Percentiles rank a stretch among this genome's conserved stretches.
Evolutionary conservation across 176 grass and related monocot genomes (phyloP).

Genomic region (Dendrocalamus sinicus): DNA sequence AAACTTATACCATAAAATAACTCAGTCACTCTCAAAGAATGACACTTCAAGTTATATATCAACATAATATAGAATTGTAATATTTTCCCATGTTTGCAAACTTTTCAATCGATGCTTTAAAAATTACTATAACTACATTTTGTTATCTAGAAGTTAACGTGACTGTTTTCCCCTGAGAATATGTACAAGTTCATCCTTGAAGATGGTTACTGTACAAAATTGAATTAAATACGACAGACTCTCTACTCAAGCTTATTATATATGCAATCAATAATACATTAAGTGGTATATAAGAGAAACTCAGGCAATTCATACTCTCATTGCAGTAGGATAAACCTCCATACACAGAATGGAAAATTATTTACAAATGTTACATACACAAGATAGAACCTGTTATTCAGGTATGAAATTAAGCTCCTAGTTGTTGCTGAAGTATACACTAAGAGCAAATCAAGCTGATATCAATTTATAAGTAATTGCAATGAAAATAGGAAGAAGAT

Average conservation of each 20-base stretch:
- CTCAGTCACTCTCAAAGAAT: background rate
- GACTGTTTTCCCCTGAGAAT: background rate
- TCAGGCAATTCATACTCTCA: background rate
- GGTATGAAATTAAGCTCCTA: background rate
- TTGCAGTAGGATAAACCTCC: slow-evolving; percentile 2
- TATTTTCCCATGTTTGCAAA: slow-evolving; percentile 20
- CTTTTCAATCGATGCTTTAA: background rate
- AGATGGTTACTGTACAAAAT: background rate
- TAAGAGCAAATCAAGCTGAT: background rate
- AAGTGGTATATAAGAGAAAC: background rate
- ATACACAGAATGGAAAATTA: slow-evolving; percentile 25
- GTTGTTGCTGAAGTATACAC: background rate
- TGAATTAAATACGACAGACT: background rate
- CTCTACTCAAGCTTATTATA: background rate
- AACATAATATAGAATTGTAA: background rate
- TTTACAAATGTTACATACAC: slow-evolving; percentile 16
- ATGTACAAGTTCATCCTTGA: background rate
- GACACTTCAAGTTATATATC: slow-evolving; percentile 3
- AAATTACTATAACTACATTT: background rate
- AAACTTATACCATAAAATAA: slow-evolving; percentile 17
- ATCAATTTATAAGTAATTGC: slow-evolving; percentile 9
- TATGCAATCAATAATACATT: slow-evolving; percentile 14
- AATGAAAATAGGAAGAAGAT: background rate
- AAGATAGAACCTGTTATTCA: slow-evolving; percentile 1
- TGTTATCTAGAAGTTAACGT: background rate